Evolutionary conservation across 1,284 basidiomycete species (phyloP).

Genomic region (Vanrija sp.): DNA sequence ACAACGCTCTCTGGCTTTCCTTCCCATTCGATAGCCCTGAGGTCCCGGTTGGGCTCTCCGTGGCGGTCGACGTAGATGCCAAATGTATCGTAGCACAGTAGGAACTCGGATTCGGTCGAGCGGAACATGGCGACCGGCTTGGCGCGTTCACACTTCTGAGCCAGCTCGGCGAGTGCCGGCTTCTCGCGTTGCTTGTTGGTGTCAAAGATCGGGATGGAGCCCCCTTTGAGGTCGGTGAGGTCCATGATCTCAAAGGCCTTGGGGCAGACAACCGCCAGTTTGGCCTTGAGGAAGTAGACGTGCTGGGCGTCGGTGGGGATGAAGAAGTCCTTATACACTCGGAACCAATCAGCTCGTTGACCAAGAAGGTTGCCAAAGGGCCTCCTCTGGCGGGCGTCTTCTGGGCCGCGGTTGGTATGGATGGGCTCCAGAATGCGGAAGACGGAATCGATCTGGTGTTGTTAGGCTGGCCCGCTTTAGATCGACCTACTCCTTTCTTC

Average conservation of each 20-base stretch:
- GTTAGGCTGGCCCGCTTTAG: neutral
- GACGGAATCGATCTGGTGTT: conserved; percentile 68
- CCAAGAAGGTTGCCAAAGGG: conserved; percentile 71
- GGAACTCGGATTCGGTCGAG: conserved; percentile 78
- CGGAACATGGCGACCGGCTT: conserved; percentile 90
- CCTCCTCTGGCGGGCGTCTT: conserved; percentile 56
- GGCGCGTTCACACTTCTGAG: conserved; percentile 71
- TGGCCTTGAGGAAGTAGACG: conserved; percentile 84
- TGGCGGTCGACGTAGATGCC: conserved; percentile 62
- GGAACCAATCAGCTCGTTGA: conserved; percentile 84
- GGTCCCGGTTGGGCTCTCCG: conserved; percentile 69
- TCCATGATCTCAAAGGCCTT: conserved; percentile 99
- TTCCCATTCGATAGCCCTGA: conserved; percentile 88
- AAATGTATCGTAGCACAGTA: conserved; percentile 91
- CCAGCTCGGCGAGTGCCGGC: conserved; percentile 64
- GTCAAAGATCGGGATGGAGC: conserved; percentile 64
- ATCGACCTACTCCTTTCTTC: conserved; percentile 72
- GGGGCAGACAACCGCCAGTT: conserved; percentile 83
- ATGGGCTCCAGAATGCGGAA: conserved; percentile 93
- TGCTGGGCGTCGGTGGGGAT: conserved; percentile 82
- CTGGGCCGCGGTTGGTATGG: conserved; percentile 68
- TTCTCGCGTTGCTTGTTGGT: conserved; percentile 66
- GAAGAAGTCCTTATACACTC: conserved; percentile 88
- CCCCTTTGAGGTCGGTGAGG: conserved; percentile 78
- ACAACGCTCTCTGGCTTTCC: conserved; percentile 82